Evolutionary conservation across 2,329 filamentous ascomycete species (phyloP).

Genomic region (Diaporthe destruens): DNA sequence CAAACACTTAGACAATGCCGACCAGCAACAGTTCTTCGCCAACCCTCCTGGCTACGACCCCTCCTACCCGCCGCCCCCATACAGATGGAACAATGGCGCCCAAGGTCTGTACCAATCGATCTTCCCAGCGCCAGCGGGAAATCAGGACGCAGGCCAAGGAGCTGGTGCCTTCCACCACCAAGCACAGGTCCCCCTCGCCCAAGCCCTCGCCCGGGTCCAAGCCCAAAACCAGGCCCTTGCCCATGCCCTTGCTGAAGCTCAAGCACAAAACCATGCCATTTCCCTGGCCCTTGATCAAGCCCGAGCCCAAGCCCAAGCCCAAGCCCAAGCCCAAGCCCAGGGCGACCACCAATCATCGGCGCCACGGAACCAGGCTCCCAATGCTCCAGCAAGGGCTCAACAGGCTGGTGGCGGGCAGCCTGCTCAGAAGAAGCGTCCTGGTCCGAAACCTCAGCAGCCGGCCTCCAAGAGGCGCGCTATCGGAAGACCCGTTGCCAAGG

Average conservation of each 20-base stretch:
- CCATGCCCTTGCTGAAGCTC: too few species aligned
- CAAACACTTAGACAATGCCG: background rate
- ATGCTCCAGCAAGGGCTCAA: background rate
- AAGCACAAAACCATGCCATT: too few species aligned
- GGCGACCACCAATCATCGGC: too few species aligned
- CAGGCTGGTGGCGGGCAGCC: background rate
- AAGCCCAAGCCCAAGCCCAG: background rate
- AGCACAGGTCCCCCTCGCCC: too few species aligned
- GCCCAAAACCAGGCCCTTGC: too few species aligned
- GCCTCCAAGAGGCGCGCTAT: background rate
- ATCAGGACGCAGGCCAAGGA: background rate
- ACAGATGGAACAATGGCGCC: background rate
- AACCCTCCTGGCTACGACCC: background rate
- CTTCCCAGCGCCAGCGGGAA: background rate
- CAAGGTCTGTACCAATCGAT: background rate
- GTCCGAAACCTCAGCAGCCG: background rate
- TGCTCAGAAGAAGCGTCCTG: background rate
- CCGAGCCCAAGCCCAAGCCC: background rate
- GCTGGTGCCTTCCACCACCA: too few species aligned
- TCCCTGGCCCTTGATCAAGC: too few species aligned
- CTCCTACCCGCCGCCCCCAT: too few species aligned
- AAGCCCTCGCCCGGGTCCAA: background rate
- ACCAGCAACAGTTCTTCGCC: too few species aligned
- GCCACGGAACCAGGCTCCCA: background rate
- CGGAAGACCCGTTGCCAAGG: background rate